These are phyloP conservation scores for Crithidia bombi DNA, from an alignment of 208 protist species.

Conservation along the genomic window DNA sequence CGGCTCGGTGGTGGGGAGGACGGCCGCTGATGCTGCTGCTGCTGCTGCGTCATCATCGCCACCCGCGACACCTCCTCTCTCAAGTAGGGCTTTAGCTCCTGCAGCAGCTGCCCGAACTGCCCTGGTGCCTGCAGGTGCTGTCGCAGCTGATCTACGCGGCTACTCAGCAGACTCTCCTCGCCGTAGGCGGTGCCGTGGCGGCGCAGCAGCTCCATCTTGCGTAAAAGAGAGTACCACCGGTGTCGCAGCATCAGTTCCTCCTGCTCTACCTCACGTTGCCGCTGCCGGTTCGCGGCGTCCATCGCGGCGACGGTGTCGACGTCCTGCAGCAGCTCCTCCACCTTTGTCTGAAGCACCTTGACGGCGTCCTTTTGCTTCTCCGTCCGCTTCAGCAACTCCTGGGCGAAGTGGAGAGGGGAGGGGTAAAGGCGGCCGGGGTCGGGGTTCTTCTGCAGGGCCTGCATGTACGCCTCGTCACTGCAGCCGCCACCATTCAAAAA, in stretches of 20 bases:
- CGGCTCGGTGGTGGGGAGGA: slow-evolving; percentile 5
- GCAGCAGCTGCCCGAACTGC: slow-evolving; percentile 44
- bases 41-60: slow-evolving; percentile 30
- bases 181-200: slow-evolving; percentile 37
- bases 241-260: slow-evolving; percentile 69
- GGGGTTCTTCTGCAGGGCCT: slow-evolving; percentile 57
- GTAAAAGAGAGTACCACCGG: slow-evolving; percentile 55
- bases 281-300: slow-evolving; percentile 51
- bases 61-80: slow-evolving; percentile 48
- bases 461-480: slow-evolving; percentile 56
- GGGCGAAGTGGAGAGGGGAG: slow-evolving; percentile 64
- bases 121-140: slow-evolving; percentile 57
- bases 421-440: slow-evolving; percentile 65
- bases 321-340: slow-evolving; percentile 42
- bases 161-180: slow-evolving; percentile 51
- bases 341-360: slow-evolving; percentile 36
- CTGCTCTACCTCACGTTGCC: slow-evolving; percentile 43
- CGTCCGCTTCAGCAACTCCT: slow-evolving; percentile 64
- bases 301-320: slow-evolving; percentile 42
- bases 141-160: slow-evolving; percentile 40
- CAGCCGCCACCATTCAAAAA: slow-evolving; percentile 56
- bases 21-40: slow-evolving; percentile 9
- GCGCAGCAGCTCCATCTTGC: slow-evolving; percentile 65
- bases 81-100: slow-evolving; percentile 55
- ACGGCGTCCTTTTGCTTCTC: slow-evolving; percentile 64